These are phyloP conservation scores for Dothistroma septosporum DNA, from an alignment of 2,329 filamentous ascomycete genomes.

Conservation along the genomic window DNA sequence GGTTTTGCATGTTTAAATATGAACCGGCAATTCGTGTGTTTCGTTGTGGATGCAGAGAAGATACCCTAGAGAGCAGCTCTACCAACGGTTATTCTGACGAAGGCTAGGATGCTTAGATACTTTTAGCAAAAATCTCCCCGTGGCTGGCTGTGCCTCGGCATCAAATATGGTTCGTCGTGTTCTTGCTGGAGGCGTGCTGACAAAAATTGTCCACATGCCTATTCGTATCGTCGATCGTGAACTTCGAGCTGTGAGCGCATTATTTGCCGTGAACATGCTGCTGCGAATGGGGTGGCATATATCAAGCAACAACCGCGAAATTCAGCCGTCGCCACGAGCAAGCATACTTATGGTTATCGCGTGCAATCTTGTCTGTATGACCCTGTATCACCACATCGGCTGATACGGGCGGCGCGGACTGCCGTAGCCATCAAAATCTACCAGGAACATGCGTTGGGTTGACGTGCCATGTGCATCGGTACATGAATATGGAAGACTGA, in stretches of 20 bases:
- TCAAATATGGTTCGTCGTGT: background rate
- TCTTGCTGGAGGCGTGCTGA: background rate
- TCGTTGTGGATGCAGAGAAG: too few species aligned
- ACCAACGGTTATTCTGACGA: too few species aligned
- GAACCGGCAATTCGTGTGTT: too few species aligned
- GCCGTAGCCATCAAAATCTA: background rate
- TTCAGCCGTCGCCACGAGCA: background rate
- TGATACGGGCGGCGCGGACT: conserved; percentile 6
- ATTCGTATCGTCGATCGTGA: background rate
- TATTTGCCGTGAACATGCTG: background rate
- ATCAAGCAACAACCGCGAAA: too few species aligned
- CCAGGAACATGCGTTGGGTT: conserved; percentile 1
- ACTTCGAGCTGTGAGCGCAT: background rate
- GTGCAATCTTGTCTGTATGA: too few species aligned
- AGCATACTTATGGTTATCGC: background rate
- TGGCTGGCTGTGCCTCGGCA: background rate
- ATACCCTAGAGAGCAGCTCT: too few species aligned
- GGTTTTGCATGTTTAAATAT: too few species aligned
- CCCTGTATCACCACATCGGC: background rate
- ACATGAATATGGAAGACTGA: background rate
- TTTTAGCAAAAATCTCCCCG: too few species aligned
- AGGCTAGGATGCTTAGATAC: too few species aligned
- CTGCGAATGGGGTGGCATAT: too few species aligned
- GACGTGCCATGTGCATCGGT: background rate
- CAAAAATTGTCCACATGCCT: background rate